Percentiles rank a stretch among this genome's conserved stretches.
phyloP scores from a whole-genome alignment of 768 basidiomycete species.

The Suillus sp. region DNA sequence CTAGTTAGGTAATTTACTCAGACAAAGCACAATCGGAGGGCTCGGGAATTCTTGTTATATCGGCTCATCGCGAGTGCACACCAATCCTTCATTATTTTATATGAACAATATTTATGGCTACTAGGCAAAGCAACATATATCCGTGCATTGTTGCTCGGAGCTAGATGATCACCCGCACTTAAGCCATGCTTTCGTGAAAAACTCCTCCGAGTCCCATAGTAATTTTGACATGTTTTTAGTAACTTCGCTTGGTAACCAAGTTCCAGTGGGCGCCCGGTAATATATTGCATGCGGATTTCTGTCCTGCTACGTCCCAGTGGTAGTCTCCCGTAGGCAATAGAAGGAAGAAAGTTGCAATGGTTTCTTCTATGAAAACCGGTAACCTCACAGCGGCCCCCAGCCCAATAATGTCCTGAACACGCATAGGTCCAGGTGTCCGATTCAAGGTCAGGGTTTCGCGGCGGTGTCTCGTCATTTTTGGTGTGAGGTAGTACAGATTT shows the following conservation, averaged over 20 bases:
- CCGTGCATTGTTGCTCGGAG: neutral
- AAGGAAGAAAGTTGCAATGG: neutral
- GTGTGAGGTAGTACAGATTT: neutral
- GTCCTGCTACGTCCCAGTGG: neutral
- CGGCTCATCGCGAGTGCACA: neutral
- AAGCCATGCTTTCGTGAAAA: neutral
- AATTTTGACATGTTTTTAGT: neutral
- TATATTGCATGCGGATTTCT: neutral
- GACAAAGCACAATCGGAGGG: neutral
- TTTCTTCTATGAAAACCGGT: neutral
- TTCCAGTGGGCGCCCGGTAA: neutral
- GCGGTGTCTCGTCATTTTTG: neutral
- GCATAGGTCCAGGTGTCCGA: neutral
- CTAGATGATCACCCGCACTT: neutral
- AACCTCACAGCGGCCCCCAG: neutral
- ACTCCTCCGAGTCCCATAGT: neutral
- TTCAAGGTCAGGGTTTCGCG: neutral
- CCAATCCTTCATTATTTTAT: neutral
- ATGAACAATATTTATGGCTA: neutral
- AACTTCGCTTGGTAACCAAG: neutral
- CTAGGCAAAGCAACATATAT: neutral
- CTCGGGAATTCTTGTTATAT: neutral
- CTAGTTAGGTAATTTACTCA: slow-evolving; percentile 4
- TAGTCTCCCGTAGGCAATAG: slow-evolving; percentile 12
- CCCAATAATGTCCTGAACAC: neutral